Conservation (phyloP, 2,329 filamentous ascomycete genomes). For the Nannizzia gypsea region DNA sequence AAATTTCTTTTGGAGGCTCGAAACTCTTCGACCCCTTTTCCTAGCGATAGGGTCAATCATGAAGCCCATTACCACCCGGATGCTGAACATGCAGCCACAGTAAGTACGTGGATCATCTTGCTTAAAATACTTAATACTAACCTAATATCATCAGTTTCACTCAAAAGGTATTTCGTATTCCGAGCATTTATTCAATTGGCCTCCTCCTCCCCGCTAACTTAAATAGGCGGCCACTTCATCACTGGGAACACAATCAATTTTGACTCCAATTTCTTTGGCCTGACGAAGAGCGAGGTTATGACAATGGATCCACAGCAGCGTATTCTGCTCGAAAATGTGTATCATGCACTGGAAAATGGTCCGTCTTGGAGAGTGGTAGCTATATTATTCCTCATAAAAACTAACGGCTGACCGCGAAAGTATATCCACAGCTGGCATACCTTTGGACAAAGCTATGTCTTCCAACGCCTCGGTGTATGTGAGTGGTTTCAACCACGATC, state of each 20-base stretch:
- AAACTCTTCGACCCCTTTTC: no score
- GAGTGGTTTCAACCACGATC: conserved; percentile 15
- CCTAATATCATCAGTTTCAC: neutral
- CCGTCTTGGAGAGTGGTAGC: neutral
- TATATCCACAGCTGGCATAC: conserved; percentile 17
- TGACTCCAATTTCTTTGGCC: conserved; percentile 13
- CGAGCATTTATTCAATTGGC: neutral
- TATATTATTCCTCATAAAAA: neutral
- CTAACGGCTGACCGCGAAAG: no score
- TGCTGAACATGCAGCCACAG: conserved; percentile 24
- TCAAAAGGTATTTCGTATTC: neutral
- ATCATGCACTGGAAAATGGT: conserved; percentile 16
- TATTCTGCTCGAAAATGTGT: conserved; percentile 15
- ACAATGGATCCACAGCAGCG: conserved; percentile 16
- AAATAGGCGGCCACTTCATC: no score
- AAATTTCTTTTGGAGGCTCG: no score
- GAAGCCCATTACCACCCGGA: conserved; percentile 30
- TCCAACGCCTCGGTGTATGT: conserved; percentile 15
- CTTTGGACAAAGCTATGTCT: conserved; percentile 11
- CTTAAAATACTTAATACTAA: neutral
- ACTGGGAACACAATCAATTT: no score
- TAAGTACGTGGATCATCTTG: conserved; percentile 12
- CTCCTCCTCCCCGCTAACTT: no score
- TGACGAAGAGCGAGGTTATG: conserved; percentile 12
- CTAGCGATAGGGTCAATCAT: conserved; percentile 27